These are phyloP conservation scores for Aquilaria malaccensis DNA, from an alignment of 345 rosid genomes.

Conservation along the genomic window DNA sequence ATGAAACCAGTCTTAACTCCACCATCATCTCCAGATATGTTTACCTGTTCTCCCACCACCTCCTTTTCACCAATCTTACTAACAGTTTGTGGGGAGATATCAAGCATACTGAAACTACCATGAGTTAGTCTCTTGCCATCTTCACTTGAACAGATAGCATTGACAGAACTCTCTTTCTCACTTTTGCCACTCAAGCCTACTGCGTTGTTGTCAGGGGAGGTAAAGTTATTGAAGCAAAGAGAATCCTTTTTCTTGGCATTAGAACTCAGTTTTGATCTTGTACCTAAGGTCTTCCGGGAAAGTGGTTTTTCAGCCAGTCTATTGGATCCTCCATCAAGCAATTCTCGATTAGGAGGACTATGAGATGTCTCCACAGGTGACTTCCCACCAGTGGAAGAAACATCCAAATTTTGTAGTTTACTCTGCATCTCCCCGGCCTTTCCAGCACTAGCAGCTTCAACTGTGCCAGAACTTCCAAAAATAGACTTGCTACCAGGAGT, in stretches of 20 bases:
- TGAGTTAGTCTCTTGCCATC: constrained; percentile 18
- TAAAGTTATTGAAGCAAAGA: constrained; percentile 36
- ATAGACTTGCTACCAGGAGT: constrained; percentile 12
- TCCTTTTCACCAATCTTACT: constrained; percentile 23
- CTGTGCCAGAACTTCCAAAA: constrained; percentile 5
- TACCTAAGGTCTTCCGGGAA: constrained; percentile 51
- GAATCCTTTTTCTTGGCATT: constrained; percentile 49
- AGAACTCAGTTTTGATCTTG: constrained; percentile 36
- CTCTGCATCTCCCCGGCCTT: constrained; percentile 13
- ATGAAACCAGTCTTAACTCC: constrained; percentile 12
- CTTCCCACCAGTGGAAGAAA: constrained; percentile 19
- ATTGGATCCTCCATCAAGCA: constrained; percentile 20
- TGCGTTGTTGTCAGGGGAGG: constrained; percentile 22
- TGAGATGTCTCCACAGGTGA: constrained; percentile 21
- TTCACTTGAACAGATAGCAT: constrained; percentile 15
- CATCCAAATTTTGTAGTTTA: constrained; percentile 20
- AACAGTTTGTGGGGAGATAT: constrained; percentile 19
- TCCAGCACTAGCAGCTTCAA: constrained; percentile 9
- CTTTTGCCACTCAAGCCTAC: constrained; percentile 18
- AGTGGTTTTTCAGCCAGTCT: constrained; percentile 24
- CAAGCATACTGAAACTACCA: constrained; percentile 22
- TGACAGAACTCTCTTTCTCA: constrained; percentile 15
- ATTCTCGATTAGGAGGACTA: constrained; percentile 17
- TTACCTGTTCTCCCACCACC: constrained; percentile 9
- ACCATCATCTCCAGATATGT: constrained; percentile 17